Percentiles rank a stretch among this genome's conserved stretches.
phyloP scores from a whole-genome alignment of 2,329 filamentous ascomycete genomes.

The Paecilomyces sp. region DNA sequence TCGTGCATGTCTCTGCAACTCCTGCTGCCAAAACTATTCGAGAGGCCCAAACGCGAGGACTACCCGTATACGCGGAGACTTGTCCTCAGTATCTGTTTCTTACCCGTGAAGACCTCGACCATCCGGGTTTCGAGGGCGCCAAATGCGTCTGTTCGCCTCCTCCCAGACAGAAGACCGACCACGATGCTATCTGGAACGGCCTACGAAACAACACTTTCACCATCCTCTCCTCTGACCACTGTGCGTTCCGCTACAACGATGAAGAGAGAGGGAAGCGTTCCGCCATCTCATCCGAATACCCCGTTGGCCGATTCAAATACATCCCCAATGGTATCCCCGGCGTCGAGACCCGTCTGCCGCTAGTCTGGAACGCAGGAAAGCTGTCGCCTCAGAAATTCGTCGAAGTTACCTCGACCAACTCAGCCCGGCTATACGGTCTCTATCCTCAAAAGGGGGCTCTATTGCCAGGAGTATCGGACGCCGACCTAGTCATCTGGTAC shows the following conservation, averaged over 20 bases:
- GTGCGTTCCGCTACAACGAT: conserved; percentile 43
- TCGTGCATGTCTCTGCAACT: conserved; percentile 47
- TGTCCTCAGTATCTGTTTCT: conserved; percentile 54
- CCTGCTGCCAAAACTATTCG: conserved; percentile 43
- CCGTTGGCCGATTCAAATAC: conserved; percentile 44
- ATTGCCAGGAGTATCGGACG: conserved; percentile 34
- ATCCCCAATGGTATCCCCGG: conserved; percentile 55
- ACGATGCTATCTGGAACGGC: conserved; percentile 46
- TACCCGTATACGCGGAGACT: conserved; percentile 51
- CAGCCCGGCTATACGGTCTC: conserved; percentile 39
- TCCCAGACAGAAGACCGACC: conserved; percentile 41
- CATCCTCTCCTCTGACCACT: conserved; percentile 44
- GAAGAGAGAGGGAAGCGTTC: conserved; percentile 43
- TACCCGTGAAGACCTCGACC: conserved; percentile 39
- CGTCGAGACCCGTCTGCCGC: conserved; percentile 49
- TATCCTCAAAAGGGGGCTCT: conserved; percentile 33
- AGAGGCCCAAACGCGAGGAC: conserved; percentile 42
- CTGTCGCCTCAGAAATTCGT: conserved; percentile 36
- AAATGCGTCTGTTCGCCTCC: conserved; percentile 51
- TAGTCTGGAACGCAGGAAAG: conserved; percentile 26
- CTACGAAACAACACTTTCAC: conserved; percentile 50
- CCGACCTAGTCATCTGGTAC: conserved; percentile 40
- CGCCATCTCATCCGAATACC: conserved; percentile 38
- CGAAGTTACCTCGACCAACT: conserved; percentile 37
- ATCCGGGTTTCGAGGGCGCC: conserved; percentile 38